A percentile compares a stretch with the other conserved stretches of the same genome.
Conservation (phyloP, 1,139 yeast genomes). For the Candida sojae region DNA sequence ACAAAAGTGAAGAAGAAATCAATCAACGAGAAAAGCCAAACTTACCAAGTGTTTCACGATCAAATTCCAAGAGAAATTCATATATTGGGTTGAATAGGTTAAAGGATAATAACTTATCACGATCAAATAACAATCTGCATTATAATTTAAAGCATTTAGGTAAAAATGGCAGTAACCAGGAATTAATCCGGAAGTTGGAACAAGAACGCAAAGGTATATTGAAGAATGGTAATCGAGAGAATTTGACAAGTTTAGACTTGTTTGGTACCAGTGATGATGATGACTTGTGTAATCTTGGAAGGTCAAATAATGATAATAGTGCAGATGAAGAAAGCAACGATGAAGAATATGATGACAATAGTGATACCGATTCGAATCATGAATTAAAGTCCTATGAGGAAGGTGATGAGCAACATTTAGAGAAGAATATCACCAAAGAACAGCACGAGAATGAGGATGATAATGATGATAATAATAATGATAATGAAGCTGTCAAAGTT, state of each 20-base stretch:
- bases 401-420: constrained; percentile 2
- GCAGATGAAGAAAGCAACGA: constrained; percentile 6
- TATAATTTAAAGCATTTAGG: constrained; percentile 7
- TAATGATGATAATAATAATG: background rate
- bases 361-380: background rate
- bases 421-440: background rate
- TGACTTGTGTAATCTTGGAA: constrained; percentile 12
- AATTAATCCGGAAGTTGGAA: constrained; percentile 9
- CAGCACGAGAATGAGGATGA: constrained; percentile 1
- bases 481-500: background rate
- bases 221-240: constrained; percentile 5
- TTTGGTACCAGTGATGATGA: constrained; percentile 12
- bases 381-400: constrained; percentile 1
- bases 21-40: constrained; percentile 29
- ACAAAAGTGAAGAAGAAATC: background rate
- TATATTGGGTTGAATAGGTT: constrained; percentile 43
- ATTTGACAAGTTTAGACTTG: constrained; percentile 8
- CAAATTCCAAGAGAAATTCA: constrained; percentile 34
- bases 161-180: constrained; percentile 2
- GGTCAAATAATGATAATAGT: constrained; percentile 4
- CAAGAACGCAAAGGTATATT: constrained; percentile 6
- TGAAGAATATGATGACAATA: constrained; percentile 1
- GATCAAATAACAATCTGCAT: constrained; percentile 15
- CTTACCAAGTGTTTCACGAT: constrained; percentile 34
- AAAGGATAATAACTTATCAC: constrained; percentile 30